Evolutionary conservation across 192 early-diverging fungal genomes (phyloP), one percentile per base, ranked within the genome.

Genomic region (Backusella mclennaniae): DNA sequence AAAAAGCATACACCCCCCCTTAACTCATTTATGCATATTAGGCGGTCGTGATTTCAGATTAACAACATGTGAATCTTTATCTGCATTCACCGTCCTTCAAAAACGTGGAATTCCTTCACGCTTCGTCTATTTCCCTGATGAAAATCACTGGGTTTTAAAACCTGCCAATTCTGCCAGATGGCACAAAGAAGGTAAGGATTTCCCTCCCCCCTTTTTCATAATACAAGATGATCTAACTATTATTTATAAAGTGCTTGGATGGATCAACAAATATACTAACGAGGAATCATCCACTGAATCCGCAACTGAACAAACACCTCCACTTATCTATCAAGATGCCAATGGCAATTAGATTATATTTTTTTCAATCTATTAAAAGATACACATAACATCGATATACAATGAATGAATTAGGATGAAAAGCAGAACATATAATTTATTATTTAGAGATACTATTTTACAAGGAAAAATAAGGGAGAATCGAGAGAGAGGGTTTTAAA

Each of bases 101-200:
- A 89, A 93, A 36, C 87, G 85, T 63, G 89, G 90, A 36, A 87
- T 95, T 23, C 89, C 89, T 38, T 87, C 92, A 0, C 85, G 89
- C 4, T 80, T 95, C 7, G 68, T 96, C 42, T 93, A 93, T 73
- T 96, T 96, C 80, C 90, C 89, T 21, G 91, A 93, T 77, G 93
- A 95, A 78, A 88, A 87, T 35, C 79, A 76, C 33, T 80, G 78
- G 73, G 90, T 94, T 42, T 82, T 93, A 38, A 93, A 95, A 77
- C 88, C 92, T 7, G 91, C 90, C 42, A 95, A 95, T 78, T 89
- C 89, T 72, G 84, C 93, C 66, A 84, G 83, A 71, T 94, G 92
- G 92, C 89, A 94, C 75, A 78, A 84, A 3, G 93, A 94, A 82
- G 92, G 77, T 79, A 33, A 33, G 2, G 33, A 33, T 33, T 31